Conservation (phyloP, 345 rosid species). For the Hibiscus mutabilis region DNA sequence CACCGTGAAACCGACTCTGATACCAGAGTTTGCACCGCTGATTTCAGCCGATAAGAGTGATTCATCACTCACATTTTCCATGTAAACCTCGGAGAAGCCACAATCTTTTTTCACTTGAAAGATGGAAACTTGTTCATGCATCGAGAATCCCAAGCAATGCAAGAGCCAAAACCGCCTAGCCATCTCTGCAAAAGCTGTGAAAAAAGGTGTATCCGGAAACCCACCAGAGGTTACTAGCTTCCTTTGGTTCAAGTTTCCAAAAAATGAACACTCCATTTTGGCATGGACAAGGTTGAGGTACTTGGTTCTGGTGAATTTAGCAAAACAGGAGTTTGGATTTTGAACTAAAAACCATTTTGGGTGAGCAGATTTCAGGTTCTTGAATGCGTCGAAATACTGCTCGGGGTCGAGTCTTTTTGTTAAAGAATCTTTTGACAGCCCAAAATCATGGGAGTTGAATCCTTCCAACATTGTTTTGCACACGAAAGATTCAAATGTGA, state of each 20-base stretch:
- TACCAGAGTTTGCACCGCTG: slow-evolving; percentile 24
- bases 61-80: slow-evolving; percentile 76
- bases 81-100: slow-evolving; percentile 85
- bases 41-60: slow-evolving; percentile 24
- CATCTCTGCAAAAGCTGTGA: slow-evolving; percentile 69
- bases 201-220: slow-evolving; percentile 69
- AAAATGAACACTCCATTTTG: slow-evolving; percentile 94
- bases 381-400: slow-evolving; percentile 39
- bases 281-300: slow-evolving; percentile 78
- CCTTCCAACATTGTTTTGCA: slow-evolving; percentile 59
- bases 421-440: slow-evolving; percentile 14
- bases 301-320: slow-evolving; percentile 50
- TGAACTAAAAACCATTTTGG: slow-evolving; percentile 39
- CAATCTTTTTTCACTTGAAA: slow-evolving; percentile 58
- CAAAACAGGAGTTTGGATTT: slow-evolving; percentile 49
- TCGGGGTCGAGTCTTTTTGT: slow-evolving; percentile 14
- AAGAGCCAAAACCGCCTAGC: slow-evolving; percentile 69
- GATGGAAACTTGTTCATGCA: slow-evolving; percentile 44
- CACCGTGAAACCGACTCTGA: slow-evolving; percentile 76
- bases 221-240: slow-evolving; percentile 66
- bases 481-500: slow-evolving; percentile 72
- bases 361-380: slow-evolving; percentile 37
- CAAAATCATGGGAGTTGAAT: slow-evolving; percentile 46
- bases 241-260: slow-evolving; percentile 80
- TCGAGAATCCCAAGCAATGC: slow-evolving; percentile 62